Conservation (phyloP, 176 grass and related monocot species). For the Rhipidocladum racemiflorum region DNA sequence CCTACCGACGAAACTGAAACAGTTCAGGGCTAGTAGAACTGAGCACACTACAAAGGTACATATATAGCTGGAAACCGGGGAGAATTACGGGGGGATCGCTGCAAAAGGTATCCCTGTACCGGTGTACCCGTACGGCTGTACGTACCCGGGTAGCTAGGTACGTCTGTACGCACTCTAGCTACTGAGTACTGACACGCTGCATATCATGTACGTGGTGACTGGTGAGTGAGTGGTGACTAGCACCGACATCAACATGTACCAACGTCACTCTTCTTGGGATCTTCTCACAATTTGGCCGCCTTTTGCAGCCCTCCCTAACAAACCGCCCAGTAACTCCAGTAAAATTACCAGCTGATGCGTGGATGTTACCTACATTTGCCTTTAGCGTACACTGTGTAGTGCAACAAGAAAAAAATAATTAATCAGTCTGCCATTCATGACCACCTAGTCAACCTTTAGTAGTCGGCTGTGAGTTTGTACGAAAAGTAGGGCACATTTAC, state of each 20-base stretch:
- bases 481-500: slow-evolving; percentile 39
- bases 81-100: neutral
- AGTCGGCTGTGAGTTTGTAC: neutral
- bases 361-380: neutral
- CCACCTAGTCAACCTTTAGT: neutral
- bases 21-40: neutral
- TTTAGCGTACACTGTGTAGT: neutral
- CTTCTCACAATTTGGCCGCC: neutral
- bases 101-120: neutral
- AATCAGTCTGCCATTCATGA: neutral
- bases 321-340: neutral
- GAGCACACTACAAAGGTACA: neutral
- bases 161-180: neutral
- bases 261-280: neutral
- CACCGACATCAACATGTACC: slow-evolving; percentile 17
- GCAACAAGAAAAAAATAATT: neutral
- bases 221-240: neutral
- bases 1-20: neutral
- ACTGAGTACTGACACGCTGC: neutral
- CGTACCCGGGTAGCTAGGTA: neutral
- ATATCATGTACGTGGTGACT: neutral
- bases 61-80: neutral
- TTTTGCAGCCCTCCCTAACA: neutral
- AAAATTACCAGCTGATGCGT: neutral
- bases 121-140: neutral